Evolutionary conservation across 164 flowering plant species (phyloP), one percentile per base, ranked within the genome.

Genomic region (Liquidambar formosana): DNA sequence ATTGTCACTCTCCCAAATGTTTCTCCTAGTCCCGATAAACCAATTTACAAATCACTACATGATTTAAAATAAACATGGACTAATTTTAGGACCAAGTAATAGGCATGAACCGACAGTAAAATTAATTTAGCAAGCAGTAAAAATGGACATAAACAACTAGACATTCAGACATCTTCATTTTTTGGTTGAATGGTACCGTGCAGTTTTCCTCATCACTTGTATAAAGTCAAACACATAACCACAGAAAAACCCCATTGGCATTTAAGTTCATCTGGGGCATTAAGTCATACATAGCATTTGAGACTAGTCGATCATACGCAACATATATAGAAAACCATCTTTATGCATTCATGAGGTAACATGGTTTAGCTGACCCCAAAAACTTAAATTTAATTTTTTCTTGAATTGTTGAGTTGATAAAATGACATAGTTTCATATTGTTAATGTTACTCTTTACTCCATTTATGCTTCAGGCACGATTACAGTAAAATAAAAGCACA

Each of bases 1-100:
- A 96, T 82, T 22, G 99, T 96, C 69, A 93, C 99, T 72, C 98
- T 82, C 48, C 98, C 99, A 82, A 96, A 96, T 68, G 99, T 96
- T 83, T 93, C 98, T 63, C 98, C 98, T 41, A 83, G 62, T 58
- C 98, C 99, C 99, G 93, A 80, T 56, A 63, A 46, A 78, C 3
- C 49, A 77, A 33, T 44, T 47, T 25, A 21, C 41, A 26, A 52
- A 46, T 47, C 53, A 61, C 41, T 46, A 28, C 0, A 51, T 47
- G 8, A 11, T 6, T 16, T 21, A 33, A 26, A 22, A 16, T 46
- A 27, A 63, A 63, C 25, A 22, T 28, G 43, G 10, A 21, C 53
- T 21, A 15, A 26, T 18, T 0, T 15, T 52, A 11, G 22, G 56
- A 51, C 59, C 8, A 27, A 8, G 19, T 21, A 25, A 28, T 65